Conservation (phyloP, 139 green algal species). For the Chlamydomonas incerta region DNA sequence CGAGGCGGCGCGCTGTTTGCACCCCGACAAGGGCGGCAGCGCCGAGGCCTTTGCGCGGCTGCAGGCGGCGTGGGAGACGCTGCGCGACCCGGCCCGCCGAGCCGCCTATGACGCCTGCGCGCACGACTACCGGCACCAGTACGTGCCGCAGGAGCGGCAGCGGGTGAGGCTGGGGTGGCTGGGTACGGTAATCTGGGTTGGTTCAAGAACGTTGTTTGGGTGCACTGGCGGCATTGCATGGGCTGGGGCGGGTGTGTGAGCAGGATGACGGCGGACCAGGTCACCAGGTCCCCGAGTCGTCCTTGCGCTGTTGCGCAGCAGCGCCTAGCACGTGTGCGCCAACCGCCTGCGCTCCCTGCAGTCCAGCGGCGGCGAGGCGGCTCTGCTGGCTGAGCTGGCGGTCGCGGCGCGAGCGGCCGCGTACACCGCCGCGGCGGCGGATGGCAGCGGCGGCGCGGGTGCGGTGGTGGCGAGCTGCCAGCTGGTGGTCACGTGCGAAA, state of each 20-base stretch:
- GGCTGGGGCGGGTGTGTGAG: too few species aligned
- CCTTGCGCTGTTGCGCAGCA: too few species aligned
- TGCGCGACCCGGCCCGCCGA: conserved; percentile 66
- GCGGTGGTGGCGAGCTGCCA: conserved; percentile 54
- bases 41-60: conserved; percentile 45
- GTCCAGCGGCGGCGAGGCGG: conserved; percentile 71
- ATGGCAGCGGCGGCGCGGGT: neutral
- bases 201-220: too few species aligned
- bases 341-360: too few species aligned
- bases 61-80: conserved; percentile 58
- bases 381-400: conserved; percentile 80
- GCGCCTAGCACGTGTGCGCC: too few species aligned
- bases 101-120: conserved; percentile 79
- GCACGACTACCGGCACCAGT: conserved; percentile 72
- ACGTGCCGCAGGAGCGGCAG: conserved; percentile 15
- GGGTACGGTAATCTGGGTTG: too few species aligned
- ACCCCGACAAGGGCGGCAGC: conserved; percentile 70
- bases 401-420: too few species aligned
- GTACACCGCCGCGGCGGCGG: conserved; percentile 32
- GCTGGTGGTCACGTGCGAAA: conserved; percentile 90
- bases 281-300: too few species aligned
- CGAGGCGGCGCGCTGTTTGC: conserved; percentile 23
- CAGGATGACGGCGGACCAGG: too few species aligned
- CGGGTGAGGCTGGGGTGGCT: too few species aligned
- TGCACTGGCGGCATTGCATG: too few species aligned